Base-by-base conservation (phyloP, 805 yeast species). In the Monosporozyma unispora region DNA sequence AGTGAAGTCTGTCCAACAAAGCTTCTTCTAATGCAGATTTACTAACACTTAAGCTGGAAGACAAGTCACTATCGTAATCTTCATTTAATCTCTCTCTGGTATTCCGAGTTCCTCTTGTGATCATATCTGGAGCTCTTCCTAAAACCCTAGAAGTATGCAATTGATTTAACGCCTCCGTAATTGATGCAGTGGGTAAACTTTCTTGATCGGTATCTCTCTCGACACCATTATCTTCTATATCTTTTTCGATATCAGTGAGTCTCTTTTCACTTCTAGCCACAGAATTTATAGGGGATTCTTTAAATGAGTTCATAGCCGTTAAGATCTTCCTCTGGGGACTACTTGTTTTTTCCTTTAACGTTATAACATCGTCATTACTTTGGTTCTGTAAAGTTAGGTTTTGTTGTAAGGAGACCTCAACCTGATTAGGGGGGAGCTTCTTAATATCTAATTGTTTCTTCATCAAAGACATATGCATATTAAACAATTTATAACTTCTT, bases 21-120 rank as follows among this genome's bases (percentile, higher is more conserved):
- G 74, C 74, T 46, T 71, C 74, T 48, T 70, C 75, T 22, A 71
- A 52, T 1, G 74, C 74, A 4, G 73, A 69, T 44, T 67, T 69
- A 44, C 71, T 66, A 2, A 70, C 61, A 48, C 73, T 68, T 19
- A 62, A 52, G 55, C 68, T 66, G 9, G 74, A 69, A 21, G 73
- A 69, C 23, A 65, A 45, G 45, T 69, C 71, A 18, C 68, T 64
- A 19, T 56, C 59, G 12, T 59, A 52, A 5, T 44, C 52, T 14
- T 49, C 43, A 42, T 40, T 31, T 19, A 7, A 11, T 14, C 22
- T 23, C 29, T 46, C 33, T 12, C 41, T 40, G 18, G 39, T 8
- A 19, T 10, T 3, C 4, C 4, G 3, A 12, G 5, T 28, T 2
- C 14, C 11, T 35, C 22, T 35, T 18, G 22, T 35, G 4, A 10